Evolutionary conservation across 2,329 filamentous ascomycete species (phyloP).

Genomic region (Ophiostoma montium): DNA sequence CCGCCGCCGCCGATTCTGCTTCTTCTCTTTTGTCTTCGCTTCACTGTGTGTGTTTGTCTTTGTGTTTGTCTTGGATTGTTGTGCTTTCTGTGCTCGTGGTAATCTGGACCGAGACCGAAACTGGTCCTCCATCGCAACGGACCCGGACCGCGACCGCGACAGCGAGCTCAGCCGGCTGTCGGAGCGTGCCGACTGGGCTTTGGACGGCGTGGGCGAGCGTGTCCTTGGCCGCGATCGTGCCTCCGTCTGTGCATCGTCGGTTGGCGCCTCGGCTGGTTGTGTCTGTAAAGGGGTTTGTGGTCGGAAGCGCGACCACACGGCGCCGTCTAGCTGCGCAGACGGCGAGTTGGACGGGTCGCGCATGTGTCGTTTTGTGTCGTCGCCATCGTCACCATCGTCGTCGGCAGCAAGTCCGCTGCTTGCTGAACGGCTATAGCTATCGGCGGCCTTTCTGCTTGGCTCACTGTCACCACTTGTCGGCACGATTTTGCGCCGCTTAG

Average conservation of each 20-base stretch:
- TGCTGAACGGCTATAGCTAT: neutral
- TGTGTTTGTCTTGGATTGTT: conserved; percentile 10
- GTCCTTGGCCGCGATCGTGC: neutral
- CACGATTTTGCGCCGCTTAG: conserved; percentile 7
- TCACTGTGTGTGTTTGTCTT: conserved; percentile 2
- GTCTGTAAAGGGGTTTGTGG: neutral
- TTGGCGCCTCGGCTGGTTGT: neutral
- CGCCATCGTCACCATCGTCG: neutral
- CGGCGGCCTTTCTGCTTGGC: neutral
- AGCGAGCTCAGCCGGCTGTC: neutral
- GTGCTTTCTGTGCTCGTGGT: neutral
- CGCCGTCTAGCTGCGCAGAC: conserved; percentile 11
- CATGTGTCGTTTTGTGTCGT: neutral
- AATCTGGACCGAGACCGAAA: neutral
- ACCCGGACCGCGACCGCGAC: neutral
- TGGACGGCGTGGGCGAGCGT: neutral
- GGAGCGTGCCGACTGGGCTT: neutral
- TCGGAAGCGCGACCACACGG: neutral
- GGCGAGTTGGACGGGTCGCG: conserved; percentile 8
- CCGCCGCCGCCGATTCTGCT: conserved; percentile 11
- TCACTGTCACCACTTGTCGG: neutral
- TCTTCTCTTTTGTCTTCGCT: conserved; percentile 10
- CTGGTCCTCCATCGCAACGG: neutral
- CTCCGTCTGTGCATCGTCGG: neutral
- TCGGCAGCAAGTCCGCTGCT: no score